Evolutionary conservation across 1,139 yeast genomes (phyloP).

Genomic region (Candida pseudoviswanathii): DNA sequence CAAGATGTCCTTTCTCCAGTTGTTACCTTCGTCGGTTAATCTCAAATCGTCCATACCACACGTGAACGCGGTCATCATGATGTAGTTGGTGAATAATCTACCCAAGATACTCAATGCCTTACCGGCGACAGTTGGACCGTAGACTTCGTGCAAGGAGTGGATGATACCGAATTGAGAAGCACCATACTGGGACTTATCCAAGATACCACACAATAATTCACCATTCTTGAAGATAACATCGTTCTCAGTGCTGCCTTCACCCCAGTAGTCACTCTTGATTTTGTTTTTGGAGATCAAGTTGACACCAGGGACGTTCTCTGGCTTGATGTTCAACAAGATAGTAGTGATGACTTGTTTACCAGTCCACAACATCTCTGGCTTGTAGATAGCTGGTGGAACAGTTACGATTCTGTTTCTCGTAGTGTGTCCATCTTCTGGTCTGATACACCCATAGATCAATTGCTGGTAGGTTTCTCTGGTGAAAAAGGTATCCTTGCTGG

Average conservation of each 20-base stretch:
- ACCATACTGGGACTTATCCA: conserved; percentile 98
- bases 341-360: conserved; percentile 97
- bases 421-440: conserved; percentile 99
- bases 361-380: conserved; percentile 95
- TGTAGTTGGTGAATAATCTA: conserved; percentile 90
- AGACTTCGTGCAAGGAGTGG: conserved; percentile 93
- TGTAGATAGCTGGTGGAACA: conserved; percentile 84
- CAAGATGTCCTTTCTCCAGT: conserved; percentile 83
- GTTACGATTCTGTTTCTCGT: conserved; percentile 71
- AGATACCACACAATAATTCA: conserved; percentile 84
- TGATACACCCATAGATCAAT: conserved; percentile 86
- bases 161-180: conserved; percentile 97
- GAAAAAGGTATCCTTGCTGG: conserved; percentile 88
- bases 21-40: conserved; percentile 86
- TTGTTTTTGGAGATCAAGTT: conserved; percentile 83
- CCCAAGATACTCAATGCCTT: conserved; percentile 88
- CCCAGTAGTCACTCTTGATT: conserved; percentile 95
- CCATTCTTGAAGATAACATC: conserved; percentile 86
- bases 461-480: conserved; percentile 93
- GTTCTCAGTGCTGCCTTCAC: conserved; percentile 78
- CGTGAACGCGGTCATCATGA: conserved; percentile 89
- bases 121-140: conserved; percentile 91
- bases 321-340: conserved; percentile 83
- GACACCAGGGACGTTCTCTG: conserved; percentile 86
- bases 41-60: conserved; percentile 99